Conservation (phyloP, 148 eudicot genomes). For the Pharnaceum exiguum region DNA sequence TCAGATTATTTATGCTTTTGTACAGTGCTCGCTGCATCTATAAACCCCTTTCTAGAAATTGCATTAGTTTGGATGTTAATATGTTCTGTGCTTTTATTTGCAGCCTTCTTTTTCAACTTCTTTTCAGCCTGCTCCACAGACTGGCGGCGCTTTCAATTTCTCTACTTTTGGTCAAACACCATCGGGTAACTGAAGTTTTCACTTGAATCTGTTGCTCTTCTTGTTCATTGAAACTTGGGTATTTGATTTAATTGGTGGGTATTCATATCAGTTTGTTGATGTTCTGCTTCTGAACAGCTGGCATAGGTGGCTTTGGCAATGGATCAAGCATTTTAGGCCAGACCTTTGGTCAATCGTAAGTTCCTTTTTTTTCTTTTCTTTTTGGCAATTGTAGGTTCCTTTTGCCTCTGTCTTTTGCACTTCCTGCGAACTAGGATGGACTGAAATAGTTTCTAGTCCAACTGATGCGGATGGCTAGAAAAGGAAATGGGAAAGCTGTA, state of each 20-base stretch:
- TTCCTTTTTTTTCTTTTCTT: constrained; percentile 6
- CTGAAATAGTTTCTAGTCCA: no score
- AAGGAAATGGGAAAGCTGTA: no score
- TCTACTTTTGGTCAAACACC: constrained; percentile 65
- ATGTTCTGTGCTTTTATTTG: constrained; percentile 20
- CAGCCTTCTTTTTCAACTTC: constrained; percentile 68
- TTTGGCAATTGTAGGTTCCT: no score
- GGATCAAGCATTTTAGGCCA: constrained; percentile 60
- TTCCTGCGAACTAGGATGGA: no score
- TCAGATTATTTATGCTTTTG: no score
- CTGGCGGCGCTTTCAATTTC: constrained; percentile 51
- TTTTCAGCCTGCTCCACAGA: constrained; percentile 59
- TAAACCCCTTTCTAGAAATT: no score
- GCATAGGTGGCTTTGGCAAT: constrained; percentile 46
- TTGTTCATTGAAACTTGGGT: no score
- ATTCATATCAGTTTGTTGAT: constrained; percentile 8
- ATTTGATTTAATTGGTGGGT: neutral
- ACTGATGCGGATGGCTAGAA: no score
- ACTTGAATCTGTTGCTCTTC: no score
- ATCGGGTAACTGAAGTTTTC: constrained; percentile 35
- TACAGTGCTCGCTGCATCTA: no score
- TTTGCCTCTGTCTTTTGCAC: no score
- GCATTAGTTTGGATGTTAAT: no score
- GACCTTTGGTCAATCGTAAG: constrained; percentile 75
- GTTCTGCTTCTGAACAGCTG: constrained; percentile 31